Evolutionary conservation across 768 basidiomycete genomes (phyloP).

Genomic region (Leccinum uliginosum): DNA sequence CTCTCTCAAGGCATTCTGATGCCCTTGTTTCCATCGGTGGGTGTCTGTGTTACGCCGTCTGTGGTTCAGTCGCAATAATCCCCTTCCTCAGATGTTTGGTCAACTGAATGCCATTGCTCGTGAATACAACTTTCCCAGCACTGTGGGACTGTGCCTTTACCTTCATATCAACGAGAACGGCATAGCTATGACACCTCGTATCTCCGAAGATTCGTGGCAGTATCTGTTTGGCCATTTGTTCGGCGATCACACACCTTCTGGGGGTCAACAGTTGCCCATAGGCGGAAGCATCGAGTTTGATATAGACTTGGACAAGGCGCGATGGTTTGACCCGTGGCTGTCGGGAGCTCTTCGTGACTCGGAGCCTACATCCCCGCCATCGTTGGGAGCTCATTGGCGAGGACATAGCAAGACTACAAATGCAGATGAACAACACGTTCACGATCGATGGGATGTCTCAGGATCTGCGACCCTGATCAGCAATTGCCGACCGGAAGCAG

Average conservation of each 20-base stretch:
- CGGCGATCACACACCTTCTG: conserved; percentile 35
- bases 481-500: conserved; percentile 26
- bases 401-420: conserved; percentile 50
- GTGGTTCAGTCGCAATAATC: not conserved
- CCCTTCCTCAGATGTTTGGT: conserved; percentile 54
- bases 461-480: conserved; percentile 9
- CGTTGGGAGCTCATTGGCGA: conserved; percentile 41
- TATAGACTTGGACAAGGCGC: conserved; percentile 68
- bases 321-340: conserved; percentile 76
- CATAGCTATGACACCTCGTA: conserved; percentile 56
- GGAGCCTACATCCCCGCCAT: conserved; percentile 36
- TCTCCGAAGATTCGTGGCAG: conserved; percentile 77
- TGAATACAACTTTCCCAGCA: conserved; percentile 80
- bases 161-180: conserved; percentile 59
- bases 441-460: conserved; percentile 32
- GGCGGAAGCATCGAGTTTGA: conserved; percentile 84
- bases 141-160: conserved; percentile 74
- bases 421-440: conserved; percentile 35
- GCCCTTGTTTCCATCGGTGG: conserved; percentile 71
- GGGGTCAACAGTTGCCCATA: conserved; percentile 49
- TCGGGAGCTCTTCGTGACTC: conserved; percentile 46
- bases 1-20: conserved; percentile 67
- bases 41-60: conserved; percentile 4
- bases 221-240: conserved; percentile 64
- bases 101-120: conserved; percentile 76